Evolutionary conservation across 2,329 filamentous ascomycete genomes (phyloP).

Genomic region (Aspergillus phoenicis): DNA sequence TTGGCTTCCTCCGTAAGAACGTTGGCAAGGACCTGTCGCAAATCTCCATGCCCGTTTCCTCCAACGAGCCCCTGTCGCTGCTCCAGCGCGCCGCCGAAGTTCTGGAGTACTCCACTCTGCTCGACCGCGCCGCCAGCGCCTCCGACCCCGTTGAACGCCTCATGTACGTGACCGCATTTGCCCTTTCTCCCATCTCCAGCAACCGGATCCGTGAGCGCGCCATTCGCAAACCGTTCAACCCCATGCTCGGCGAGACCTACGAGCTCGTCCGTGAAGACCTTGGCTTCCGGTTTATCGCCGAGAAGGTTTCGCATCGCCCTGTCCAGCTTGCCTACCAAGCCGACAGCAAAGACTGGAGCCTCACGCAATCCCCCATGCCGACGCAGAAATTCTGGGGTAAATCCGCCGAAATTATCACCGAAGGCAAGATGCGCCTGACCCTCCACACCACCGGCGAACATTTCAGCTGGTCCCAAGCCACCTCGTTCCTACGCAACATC

Average conservation of each 20-base stretch:
- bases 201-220: slow-evolving; percentile 84
- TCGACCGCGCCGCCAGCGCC: slow-evolving; percentile 69
- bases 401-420: slow-evolving; percentile 89
- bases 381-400: slow-evolving; percentile 99
- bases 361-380: slow-evolving; percentile 83
- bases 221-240: slow-evolving; percentile 95
- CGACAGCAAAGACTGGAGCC: slow-evolving; percentile 81
- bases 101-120: slow-evolving; percentile 82
- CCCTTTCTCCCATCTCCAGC: slow-evolving; percentile 81
- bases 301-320: slow-evolving; percentile 92
- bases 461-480: slow-evolving; percentile 87
- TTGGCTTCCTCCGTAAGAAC: slow-evolving; percentile 93
- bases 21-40: slow-evolving; percentile 96
- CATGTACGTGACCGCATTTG: slow-evolving; percentile 85
- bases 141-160: slow-evolving; percentile 69
- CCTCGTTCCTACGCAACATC: slow-evolving; percentile 90
- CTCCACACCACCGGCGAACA: slow-evolving; percentile 75
- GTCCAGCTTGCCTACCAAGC: slow-evolving; percentile 93
- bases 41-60: slow-evolving; percentile 95
- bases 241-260: slow-evolving; percentile 92
- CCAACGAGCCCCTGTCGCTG: slow-evolving; percentile 88
- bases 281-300: slow-evolving; percentile 87
- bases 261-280: slow-evolving; percentile 86
- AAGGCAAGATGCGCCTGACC: slow-evolving; percentile 78
- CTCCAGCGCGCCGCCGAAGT: slow-evolving; percentile 88